These are phyloP conservation scores for Pseudoscleropodium purum DNA, from an alignment of 225 moss, liverwort and hornwort species.

Conservation along the genomic window DNA sequence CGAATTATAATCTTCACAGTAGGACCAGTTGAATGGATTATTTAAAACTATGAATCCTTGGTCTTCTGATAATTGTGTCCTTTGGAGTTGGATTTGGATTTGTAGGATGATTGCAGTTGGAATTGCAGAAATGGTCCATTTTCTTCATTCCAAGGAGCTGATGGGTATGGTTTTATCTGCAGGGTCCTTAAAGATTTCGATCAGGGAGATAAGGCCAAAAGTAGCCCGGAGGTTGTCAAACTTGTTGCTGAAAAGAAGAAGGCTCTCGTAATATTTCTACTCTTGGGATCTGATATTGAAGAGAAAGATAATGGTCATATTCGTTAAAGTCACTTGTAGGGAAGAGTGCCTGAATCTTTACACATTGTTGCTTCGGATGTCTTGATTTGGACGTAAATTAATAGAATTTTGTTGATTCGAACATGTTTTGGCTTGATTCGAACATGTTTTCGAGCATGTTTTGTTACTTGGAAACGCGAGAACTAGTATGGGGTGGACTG, in stretches of 20 bases:
- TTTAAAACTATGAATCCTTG: neutral
- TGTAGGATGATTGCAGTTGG: neutral
- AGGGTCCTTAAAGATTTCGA: slow-evolving; percentile 84
- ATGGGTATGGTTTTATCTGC: neutral
- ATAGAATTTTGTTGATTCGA: neutral
- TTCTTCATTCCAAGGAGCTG: neutral
- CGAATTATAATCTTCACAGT: neutral
- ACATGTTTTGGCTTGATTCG: neutral
- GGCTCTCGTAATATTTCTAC: slow-evolving; percentile 9
- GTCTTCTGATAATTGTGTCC: neutral
- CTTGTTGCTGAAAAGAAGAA: slow-evolving; percentile 79
- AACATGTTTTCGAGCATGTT: neutral
- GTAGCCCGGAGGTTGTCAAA: slow-evolving; percentile 40
- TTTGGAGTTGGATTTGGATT: neutral
- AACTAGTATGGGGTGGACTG: too few species aligned
- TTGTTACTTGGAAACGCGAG: neutral
- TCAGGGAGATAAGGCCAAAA: slow-evolving; percentile 31
- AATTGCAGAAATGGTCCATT: too few species aligned
- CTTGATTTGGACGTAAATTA: neutral
- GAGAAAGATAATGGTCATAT: neutral
- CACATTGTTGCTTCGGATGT: too few species aligned
- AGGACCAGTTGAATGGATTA: neutral
- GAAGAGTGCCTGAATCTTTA: neutral
- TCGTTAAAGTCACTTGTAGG: neutral
- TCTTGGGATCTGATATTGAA: neutral